Base-by-base conservation (phyloP, 1,284 basidiomycete species). In the Rhodotorula sp. region DNA sequence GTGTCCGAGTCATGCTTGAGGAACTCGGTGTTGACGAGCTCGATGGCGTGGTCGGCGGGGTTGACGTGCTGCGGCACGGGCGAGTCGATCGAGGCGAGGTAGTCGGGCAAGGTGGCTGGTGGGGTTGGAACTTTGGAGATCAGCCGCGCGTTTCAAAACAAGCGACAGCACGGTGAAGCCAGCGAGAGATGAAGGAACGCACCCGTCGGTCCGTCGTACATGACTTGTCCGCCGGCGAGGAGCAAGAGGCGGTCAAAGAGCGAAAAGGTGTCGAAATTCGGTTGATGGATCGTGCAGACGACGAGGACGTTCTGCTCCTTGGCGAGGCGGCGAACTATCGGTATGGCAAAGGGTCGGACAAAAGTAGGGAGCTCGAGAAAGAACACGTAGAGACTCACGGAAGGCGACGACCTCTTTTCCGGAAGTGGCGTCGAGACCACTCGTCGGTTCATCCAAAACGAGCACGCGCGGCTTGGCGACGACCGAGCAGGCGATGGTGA, bases 401-500 rank as follows among this genome's bases (percentile, higher is more conserved):
- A 78, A 79, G 1, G 71, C 57, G 29, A 83, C 76, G 18, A 83
- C 81, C 65, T 83, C 81, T 31, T 71, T 70, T 16, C 78, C 77
- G 0, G 80, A 78, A 12, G 73, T 72, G 0, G 76, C 72, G 59
- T 78, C 77, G 31, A 80, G 75, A 39, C 75, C 81, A 7, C 70
- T 74, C 4, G 81, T 83, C 0, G 82, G 82, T 73, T 84, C 83
- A 69, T 84, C 83, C 26, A 83, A 78, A 68, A 83, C 80, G n/a
- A 84, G 77, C 2, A 83, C 64, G 58, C 54, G 68, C 15, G 82
- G 81, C 3, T 77, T 77, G 7, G 80, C 80, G 14, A 83, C 80
- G 16, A 84, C 72, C 5, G 77, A 76, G 66, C 77, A 79, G 15
- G 80, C 83, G 71, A 83, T 79, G 3, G 78, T 79, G 26, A 82